Evolutionary conservation across 1,284 basidiomycete genomes (phyloP), one percentile per base, ranked within the genome.

Genomic region (Leccinum fuscescens): DNA sequence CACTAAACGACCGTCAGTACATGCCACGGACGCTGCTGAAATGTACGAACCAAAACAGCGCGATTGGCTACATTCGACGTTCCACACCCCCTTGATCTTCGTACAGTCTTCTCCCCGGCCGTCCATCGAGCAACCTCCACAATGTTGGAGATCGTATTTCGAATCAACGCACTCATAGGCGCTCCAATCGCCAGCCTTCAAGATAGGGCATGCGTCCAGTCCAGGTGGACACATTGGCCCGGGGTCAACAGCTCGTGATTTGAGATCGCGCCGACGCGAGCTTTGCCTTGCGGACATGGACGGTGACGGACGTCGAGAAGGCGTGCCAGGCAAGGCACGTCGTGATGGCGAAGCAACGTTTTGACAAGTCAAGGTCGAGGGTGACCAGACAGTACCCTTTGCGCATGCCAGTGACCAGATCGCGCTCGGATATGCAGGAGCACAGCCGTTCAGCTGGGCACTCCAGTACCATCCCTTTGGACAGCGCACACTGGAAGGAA

Each of bases 51-150:
- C 59, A 49, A 61, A 64, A 31, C 67, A 69, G 22, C 54, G 61
- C 15, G 55, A 85, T 58, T 72, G 68, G 55, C 84, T 80, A 73
- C 92, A 93, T 15, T 83, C 86, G 59, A 91, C 88, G 63, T 86
- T 86, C 78, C 82, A 81, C 22, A 81, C 84, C 65, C 86, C 81
- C 44, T 76, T 65, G 64, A 93, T 89, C 35, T 79, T 72, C 33
- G 84, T 86, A 76, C 90, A 93, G 73, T 93, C 88, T 68, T 83
- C 77, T 33, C 91, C 91, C 56, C 80, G 72, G 35, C 86, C 85
- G 29, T 79, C 74, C 7, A 83, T 80, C 4, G 82, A 74, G 70
- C 90, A 93, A 48, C 92, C 92, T 67, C 90, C 90, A 72, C 91
- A 93, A 54, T 84, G 83, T 62, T 80, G 76, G 46, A 88, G 78